Base-by-base conservation (phyloP, 179 eudicot genomes). In the Vitellaria paradoxa region DNA sequence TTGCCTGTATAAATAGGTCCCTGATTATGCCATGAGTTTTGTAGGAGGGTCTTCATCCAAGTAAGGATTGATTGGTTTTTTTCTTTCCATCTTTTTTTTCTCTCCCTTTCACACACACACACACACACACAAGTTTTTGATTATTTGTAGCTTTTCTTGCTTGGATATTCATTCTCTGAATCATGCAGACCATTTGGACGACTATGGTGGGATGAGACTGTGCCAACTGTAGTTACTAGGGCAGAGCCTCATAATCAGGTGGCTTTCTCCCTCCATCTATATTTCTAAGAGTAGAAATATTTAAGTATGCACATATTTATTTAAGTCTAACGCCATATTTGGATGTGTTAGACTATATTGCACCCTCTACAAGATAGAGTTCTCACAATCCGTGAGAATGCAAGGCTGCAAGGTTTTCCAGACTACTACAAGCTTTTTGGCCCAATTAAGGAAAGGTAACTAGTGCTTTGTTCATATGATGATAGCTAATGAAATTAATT, bases 311-410 rank as follows among this genome's bases (percentile, higher is more conserved):
- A 42, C 47, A 1, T 37, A 50, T 2, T 65, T 63, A 9, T 60
- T 21, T 7, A 5, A 0, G 2, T 64, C 42, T 37, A 63, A 63
- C 70, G 1, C 12, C 59, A 23, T 8, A 50, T 49, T 68, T 61
- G 61, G 4, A 47, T 37, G 17, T 40, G 4, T 42, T 23, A 91
- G 91, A 63, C 68, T 3, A 77, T 91, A 40, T 59, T 89, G 66
- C 98, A 96, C 61, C 99, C 99, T 0, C 0, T 59, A 0, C 99
- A 93, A 85, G 92, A 88, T 53, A 73, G 97, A 47, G 99, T 96
- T 1, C 81, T 96, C 3, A 87, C 97, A 0, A 79, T 96, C 9
- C 84, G 98, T 21, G 98, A 96, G 52, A 96, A 96, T 77, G 98
- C 97, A 4, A 74, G 96, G 10, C 37, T 96, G 0, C 98, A 93